Percentiles rank a stretch among this genome's conserved stretches.
phyloP scores from a whole-genome alignment of 768 basidiomycete genomes.

The Russula sp. region DNA sequence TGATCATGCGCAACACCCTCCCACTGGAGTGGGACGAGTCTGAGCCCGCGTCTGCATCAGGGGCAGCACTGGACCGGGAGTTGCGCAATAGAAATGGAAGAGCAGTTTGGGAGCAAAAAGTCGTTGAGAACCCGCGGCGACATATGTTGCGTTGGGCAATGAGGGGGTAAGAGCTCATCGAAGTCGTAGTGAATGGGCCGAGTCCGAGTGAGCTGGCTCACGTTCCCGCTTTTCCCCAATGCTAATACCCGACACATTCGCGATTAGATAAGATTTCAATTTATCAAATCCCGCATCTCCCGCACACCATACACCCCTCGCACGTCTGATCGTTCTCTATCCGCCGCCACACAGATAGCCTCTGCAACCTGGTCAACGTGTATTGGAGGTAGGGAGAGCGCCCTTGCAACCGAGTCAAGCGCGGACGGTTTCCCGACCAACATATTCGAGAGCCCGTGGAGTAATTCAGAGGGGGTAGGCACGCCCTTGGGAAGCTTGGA shows the following conservation, averaged over 20 bases:
- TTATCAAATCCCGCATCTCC: slow-evolving; percentile 66
- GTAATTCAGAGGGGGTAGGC: slow-evolving; percentile 58
- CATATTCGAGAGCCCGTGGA: slow-evolving; percentile 41
- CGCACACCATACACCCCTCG: slow-evolving; percentile 60
- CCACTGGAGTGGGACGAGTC: slow-evolving; percentile 19
- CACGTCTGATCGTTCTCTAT: slow-evolving; percentile 39
- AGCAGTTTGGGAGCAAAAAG: slow-evolving; percentile 33
- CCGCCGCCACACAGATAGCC: slow-evolving; percentile 62
- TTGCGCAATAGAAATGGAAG: slow-evolving; percentile 37
- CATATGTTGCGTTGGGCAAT: slow-evolving; percentile 20
- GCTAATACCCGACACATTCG: background rate
- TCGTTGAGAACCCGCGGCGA: slow-evolving; percentile 27
- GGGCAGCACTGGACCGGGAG: slow-evolving; percentile 12
- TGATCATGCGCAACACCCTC: slow-evolving; percentile 51
- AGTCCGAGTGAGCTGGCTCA: background rate
- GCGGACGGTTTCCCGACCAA: slow-evolving; percentile 35
- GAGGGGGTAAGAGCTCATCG: slow-evolving; percentile 16
- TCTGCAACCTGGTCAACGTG: slow-evolving; percentile 95
- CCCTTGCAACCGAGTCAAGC: slow-evolving; percentile 65
- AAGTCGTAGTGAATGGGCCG: slow-evolving; percentile 11
- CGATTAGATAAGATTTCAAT: slow-evolving; percentile 22
- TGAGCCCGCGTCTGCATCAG: slow-evolving; percentile 9
- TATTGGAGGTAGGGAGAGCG: slow-evolving; percentile 79
- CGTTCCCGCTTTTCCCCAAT: background rate
- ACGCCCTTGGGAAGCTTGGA: slow-evolving; percentile 45